These are phyloP conservation scores for Pyronema domesticum DNA, from an alignment of 495 filamentous ascomycete genomes.

Conservation along the genomic window DNA sequence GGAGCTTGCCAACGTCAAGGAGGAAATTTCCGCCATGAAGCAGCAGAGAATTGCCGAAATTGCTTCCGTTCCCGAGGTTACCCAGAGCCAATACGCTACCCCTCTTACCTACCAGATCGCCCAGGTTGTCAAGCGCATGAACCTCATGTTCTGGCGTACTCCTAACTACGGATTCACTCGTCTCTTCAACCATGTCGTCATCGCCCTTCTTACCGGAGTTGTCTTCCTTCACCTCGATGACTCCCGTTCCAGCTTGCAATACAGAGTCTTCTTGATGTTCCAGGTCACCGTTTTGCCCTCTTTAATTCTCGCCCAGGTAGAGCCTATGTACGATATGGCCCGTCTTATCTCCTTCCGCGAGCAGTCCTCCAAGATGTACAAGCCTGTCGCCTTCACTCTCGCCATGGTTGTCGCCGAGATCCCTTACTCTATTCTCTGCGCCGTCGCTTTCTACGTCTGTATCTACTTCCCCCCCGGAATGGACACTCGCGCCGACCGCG, in stretches of 20 bases:
- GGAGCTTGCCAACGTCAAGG: conserved; percentile 49
- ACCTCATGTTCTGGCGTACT: conserved; percentile 53
- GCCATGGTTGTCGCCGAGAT: conserved; percentile 59
- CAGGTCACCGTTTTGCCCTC: conserved; percentile 61
- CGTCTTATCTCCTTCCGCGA: conserved; percentile 61
- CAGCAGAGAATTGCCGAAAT: conserved; percentile 33
- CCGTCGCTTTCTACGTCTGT: conserved; percentile 54
- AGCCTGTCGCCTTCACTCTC: conserved; percentile 49
- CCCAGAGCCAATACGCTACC: conserved; percentile 54
- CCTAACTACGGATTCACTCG: conserved; percentile 64
- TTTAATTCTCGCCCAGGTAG: conserved; percentile 57
- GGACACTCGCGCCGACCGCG: conserved; percentile 35
- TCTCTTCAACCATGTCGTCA: conserved; percentile 55
- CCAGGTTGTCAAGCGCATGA: conserved; percentile 44
- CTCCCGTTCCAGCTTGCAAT: conserved; percentile 50
- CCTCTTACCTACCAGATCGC: conserved; percentile 54
- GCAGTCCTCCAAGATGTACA: conserved; percentile 60
- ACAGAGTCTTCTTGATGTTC: conserved; percentile 70
- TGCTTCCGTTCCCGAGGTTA: conserved; percentile 24
- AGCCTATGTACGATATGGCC: conserved; percentile 57
- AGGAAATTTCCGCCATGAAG: conserved; percentile 50
- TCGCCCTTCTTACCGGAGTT: conserved; percentile 56
- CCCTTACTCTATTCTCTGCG: conserved; percentile 58
- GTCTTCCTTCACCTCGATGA: conserved; percentile 52
- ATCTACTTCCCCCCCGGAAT: conserved; percentile 59